These are phyloP conservation scores for Brassica incana DNA, from an alignment of 345 rosid genomes.

Conservation along the genomic window DNA sequence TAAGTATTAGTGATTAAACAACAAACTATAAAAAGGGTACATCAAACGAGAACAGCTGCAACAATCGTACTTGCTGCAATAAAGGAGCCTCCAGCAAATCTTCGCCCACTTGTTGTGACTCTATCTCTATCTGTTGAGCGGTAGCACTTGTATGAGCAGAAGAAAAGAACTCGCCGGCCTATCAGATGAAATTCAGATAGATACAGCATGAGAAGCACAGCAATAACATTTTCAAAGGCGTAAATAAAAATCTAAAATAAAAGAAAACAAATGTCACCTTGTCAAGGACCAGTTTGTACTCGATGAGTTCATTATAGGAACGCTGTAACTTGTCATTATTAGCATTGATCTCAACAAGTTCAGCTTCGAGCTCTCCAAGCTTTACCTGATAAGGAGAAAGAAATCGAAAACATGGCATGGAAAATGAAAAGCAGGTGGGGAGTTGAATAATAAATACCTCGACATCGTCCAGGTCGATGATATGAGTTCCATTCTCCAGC, in stretches of 20 bases:
- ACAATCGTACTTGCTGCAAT: background rate
- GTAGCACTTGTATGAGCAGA: background rate
- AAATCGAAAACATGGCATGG: constrained; percentile 18
- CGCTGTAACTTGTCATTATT: constrained; percentile 84
- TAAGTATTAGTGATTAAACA: background rate
- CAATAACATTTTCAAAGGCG: background rate
- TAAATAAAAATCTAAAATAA: background rate
- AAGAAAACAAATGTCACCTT: constrained; percentile 48
- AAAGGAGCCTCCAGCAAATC: background rate
- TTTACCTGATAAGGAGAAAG: constrained; percentile 48
- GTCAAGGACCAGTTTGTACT: constrained; percentile 77
- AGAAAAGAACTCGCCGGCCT: background rate
- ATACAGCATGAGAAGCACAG: too few relatives aligned
- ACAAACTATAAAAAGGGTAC: background rate
- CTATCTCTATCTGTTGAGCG: background rate
- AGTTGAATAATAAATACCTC: constrained; percentile 49
- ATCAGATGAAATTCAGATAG: background rate
- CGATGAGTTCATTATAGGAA: constrained; percentile 70
- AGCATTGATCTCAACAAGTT: constrained; percentile 85
- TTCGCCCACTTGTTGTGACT: background rate
- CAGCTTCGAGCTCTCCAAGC: constrained; percentile 91
- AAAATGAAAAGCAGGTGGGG: background rate
- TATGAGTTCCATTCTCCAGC: constrained; percentile 41
- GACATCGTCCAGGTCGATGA: constrained; percentile 62
- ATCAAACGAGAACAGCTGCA: background rate